Percentiles rank a stretch among this genome's conserved stretches.
phyloP scores from a whole-genome alignment of 352 stramenopile species.

The Pythium phragmitis region DNA sequence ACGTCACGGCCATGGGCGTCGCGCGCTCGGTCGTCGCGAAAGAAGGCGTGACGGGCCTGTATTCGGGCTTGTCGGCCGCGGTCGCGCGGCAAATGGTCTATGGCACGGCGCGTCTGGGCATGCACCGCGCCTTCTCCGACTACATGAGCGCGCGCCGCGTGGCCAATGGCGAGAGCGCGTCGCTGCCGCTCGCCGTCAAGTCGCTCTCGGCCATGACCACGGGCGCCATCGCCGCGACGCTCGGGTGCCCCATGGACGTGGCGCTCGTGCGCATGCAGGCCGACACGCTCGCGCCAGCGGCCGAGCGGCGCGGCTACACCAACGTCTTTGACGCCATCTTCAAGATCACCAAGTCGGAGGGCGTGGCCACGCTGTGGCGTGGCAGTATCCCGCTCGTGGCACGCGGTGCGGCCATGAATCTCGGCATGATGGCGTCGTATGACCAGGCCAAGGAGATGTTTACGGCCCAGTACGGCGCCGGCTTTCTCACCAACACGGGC shows the following conservation, averaged over 20 bases:
- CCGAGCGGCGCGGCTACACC: constrained; percentile 96
- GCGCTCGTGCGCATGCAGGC: constrained; percentile 97
- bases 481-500: constrained; percentile 91
- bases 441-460: constrained; percentile 97
- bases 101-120: constrained; percentile 77
- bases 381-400: constrained; percentile 93
- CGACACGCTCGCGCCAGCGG: constrained; percentile 91
- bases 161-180: constrained; percentile 64
- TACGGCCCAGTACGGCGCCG: constrained; percentile 56
- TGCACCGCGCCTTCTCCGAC: constrained; percentile 84
- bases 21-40: constrained; percentile 78
- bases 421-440: constrained; percentile 99
- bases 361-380: constrained; percentile 88
- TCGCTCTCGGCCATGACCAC: constrained; percentile 72
- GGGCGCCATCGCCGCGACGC: constrained; percentile 91
- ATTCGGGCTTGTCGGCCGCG: constrained; percentile 81
- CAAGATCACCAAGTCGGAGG: constrained; percentile 87
- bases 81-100: constrained; percentile 87
- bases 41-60: constrained; percentile 79
- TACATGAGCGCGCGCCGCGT: constrained; percentile 71
- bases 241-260: constrained; percentile 98
- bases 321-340: constrained; percentile 97
- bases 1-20: constrained; percentile 72
- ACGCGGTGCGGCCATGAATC: constrained; percentile 98
- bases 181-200: constrained; percentile 74